Conservation (phyloP, 2,329 filamentous ascomycete genomes). For the Fusarium praegraminearum region DNA sequence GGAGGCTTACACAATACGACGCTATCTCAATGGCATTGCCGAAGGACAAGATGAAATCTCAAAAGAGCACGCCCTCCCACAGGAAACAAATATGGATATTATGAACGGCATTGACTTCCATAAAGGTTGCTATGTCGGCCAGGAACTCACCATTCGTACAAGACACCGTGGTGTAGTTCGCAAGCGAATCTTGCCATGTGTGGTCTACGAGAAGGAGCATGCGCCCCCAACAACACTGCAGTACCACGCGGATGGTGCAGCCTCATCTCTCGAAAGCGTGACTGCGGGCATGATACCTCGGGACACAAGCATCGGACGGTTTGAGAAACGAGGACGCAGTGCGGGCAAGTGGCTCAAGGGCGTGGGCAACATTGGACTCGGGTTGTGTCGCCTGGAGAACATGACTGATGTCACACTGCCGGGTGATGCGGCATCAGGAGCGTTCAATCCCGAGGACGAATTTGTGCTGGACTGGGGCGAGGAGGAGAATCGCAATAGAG, state of each 20-base stretch:
- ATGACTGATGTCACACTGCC: constrained; percentile 86
- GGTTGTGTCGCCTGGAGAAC: constrained; percentile 85
- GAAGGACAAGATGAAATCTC: constrained; percentile 87
- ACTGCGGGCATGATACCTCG: constrained; percentile 56
- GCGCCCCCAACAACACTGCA: constrained; percentile 56
- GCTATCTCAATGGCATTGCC: constrained; percentile 83
- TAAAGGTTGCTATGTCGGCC: constrained; percentile 97
- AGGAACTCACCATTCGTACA: constrained; percentile 96
- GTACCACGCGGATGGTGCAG: constrained; percentile 57
- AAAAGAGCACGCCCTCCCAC: constrained; percentile 78
- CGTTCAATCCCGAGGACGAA: constrained; percentile 70
- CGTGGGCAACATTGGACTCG: constrained; percentile 87
- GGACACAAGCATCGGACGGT: constrained; percentile 63
- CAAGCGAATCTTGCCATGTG: constrained; percentile 86
- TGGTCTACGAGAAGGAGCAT: constrained; percentile 70
- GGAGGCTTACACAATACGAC: constrained; percentile 76
- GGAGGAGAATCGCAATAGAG: constrained; percentile 52
- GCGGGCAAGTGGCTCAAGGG: constrained; percentile 85
- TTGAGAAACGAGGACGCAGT: constrained; percentile 71
- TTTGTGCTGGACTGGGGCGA: constrained; percentile 69
- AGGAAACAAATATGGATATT: constrained; percentile 90
- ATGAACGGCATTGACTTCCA: constrained; percentile 89
- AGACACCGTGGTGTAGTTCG: constrained; percentile 93
- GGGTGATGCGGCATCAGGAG: constrained; percentile 73
- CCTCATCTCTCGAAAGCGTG: constrained; percentile 42